Evolutionary conservation across 805 yeast genomes (phyloP).

Genomic region (Spathaspora girioi): DNA sequence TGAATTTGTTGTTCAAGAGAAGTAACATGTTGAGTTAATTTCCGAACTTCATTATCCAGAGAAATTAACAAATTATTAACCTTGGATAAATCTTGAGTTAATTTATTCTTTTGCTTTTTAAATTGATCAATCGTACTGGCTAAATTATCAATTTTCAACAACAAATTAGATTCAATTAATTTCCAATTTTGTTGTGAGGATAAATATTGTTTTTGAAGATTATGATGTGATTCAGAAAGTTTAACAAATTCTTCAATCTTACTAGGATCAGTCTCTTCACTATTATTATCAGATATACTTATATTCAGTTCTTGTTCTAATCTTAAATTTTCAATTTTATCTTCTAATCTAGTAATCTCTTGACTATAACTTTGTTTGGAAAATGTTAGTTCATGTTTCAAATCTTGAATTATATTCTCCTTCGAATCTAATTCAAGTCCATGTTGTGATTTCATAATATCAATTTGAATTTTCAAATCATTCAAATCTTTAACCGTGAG

Average conservation of each 20-base stretch:
- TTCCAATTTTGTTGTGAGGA: slow-evolving; percentile 82
- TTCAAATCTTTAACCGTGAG: slow-evolving; percentile 19
- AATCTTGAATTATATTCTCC: slow-evolving; percentile 27
- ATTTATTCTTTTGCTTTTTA: slow-evolving; percentile 25
- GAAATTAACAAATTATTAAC: slow-evolving; percentile 11
- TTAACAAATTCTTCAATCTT: slow-evolving; percentile 35
- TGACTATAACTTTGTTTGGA: slow-evolving; percentile 29
- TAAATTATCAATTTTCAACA: slow-evolving; percentile 41
- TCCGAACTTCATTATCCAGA: slow-evolving; percentile 13
- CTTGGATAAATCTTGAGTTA: slow-evolving; percentile 34
- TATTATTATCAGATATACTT: not conserved
- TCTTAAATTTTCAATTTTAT: slow-evolving; percentile 65
- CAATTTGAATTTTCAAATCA: slow-evolving; percentile 31
- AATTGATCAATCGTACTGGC: slow-evolving; percentile 22
- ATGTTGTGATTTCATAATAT: slow-evolving; percentile 24
- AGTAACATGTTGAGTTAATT: slow-evolving; percentile 19
- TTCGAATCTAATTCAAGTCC: slow-evolving; percentile 33
- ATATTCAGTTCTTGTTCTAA: slow-evolving; percentile 48
- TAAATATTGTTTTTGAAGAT: slow-evolving; percentile 67
- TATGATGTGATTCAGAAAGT: slow-evolving; percentile 46
- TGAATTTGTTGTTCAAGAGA: slow-evolving; percentile 24
- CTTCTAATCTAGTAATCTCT: slow-evolving; percentile 62
- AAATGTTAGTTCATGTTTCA: slow-evolving; percentile 25
- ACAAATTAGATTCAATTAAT: slow-evolving; percentile 66
- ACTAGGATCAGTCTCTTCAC: slow-evolving; percentile 16